Evolutionary conservation across 1,139 yeast species (phyloP).

Genomic region (Pichia sp.): DNA sequence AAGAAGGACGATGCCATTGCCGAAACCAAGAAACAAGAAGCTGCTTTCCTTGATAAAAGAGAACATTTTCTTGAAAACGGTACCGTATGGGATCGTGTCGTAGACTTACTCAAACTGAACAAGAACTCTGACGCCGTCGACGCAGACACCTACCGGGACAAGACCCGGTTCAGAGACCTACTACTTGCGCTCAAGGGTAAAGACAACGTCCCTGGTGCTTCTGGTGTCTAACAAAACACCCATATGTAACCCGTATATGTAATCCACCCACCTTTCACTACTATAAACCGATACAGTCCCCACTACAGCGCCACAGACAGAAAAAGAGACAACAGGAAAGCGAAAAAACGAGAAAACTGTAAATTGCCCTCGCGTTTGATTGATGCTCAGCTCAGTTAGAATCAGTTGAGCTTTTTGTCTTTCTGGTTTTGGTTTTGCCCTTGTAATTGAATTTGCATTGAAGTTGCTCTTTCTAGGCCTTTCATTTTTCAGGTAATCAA

Average conservation of each 20-base stretch:
- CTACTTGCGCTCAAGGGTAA: slow-evolving; percentile 63
- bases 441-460: too few species aligned
- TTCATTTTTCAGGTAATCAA: too few species aligned
- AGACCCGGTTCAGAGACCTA: slow-evolving; percentile 64
- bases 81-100: slow-evolving; percentile 85
- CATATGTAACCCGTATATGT: background rate
- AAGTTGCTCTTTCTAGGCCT: too few species aligned
- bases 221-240: slow-evolving; percentile 34
- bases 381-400: too few species aligned
- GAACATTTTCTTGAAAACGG: slow-evolving; percentile 69
- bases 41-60: slow-evolving; percentile 66
- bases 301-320: too few species aligned
- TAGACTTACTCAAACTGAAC: slow-evolving; percentile 38
- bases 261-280: too few species aligned
- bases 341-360: too few species aligned
- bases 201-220: slow-evolving; percentile 63
- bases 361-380: too few species aligned
- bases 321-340: too few species aligned
- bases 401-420: too few species aligned
- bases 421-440: too few species aligned
- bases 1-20: slow-evolving; percentile 72
- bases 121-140: slow-evolving; percentile 28
- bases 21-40: slow-evolving; percentile 61
- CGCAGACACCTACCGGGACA: slow-evolving; percentile 42
- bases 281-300: too few species aligned